Percentiles rank a stretch among this genome's conserved stretches.
These are phyloP conservation scores for Cryphonectria japonica DNA, from an alignment of 2,329 filamentous ascomycete species.

Conservation along the genomic window DNA sequence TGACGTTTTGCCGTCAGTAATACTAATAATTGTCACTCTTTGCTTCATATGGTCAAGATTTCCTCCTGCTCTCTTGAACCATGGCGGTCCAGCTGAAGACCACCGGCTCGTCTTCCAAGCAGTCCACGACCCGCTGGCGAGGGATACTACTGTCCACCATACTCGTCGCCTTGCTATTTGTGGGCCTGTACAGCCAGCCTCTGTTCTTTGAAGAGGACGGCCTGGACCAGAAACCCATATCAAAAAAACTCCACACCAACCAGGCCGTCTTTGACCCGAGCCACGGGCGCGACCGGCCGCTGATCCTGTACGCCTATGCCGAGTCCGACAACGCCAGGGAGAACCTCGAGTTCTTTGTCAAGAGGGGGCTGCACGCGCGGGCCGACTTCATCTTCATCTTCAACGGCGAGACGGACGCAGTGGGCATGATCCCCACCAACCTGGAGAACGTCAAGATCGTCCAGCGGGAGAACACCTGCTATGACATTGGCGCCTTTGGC, in stretches of 20 bases:
- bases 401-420: conserved; percentile 37
- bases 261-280: conserved; percentile 5
- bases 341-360: conserved; percentile 40
- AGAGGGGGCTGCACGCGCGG: conserved; percentile 38
- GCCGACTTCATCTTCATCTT: conserved; percentile 44
- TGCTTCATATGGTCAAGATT: neutral
- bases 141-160: conserved; percentile 7
- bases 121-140: neutral
- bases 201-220: neutral
- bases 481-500: conserved; percentile 38
- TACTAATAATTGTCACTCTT: neutral
- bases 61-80: neutral
- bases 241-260: conserved; percentile 11
- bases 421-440: conserved; percentile 31
- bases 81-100: conserved; percentile 12
- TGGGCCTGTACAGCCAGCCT: conserved; percentile 9
- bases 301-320: conserved; percentile 41
- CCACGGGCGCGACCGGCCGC: conserved; percentile 19
- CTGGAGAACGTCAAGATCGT: conserved; percentile 37
- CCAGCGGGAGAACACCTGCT: conserved; percentile 36
- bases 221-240: neutral
- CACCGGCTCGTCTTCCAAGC: neutral
- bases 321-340: conserved; percentile 36
- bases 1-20: neutral
- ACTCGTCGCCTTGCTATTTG: neutral